Evolutionary conservation across 2,329 filamentous ascomycete species (phyloP), one percentile per base, ranked within the genome.

Genomic region (Fusarium concolor): DNA sequence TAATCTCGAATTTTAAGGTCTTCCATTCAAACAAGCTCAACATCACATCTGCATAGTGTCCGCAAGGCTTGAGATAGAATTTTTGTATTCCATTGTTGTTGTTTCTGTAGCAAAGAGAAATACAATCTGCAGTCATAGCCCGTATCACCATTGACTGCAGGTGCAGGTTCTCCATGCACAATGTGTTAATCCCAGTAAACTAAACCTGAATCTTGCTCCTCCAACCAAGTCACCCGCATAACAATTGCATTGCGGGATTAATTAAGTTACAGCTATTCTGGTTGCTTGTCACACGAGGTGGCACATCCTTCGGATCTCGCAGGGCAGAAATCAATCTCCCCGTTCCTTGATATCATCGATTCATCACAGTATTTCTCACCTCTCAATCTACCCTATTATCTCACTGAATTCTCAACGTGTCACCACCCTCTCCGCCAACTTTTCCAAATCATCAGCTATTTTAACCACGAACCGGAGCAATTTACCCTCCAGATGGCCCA

Each of bases 161-260:
- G 22, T n/a, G 42, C 20, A 38, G 22, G 12, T 8, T 20, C 7
- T 3, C 26, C 31, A 62, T 68, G 65, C 52, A 53, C 26, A 41
- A 47, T 35, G 55, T 65, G 70, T 35, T 41, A 44, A 57, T 47
- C 56, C 60, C 6, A 26, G 61, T 12, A 12, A 7, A 3, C 12
- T 18, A 12, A 33, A 52, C 20, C 10, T 26, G 18, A 15, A 33
- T 18, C 5, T 11, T 18, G 10, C 10, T 12, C 15, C 17, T 24
- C 41, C 4, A 11, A 45, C 7, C 33, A 28, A 39, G 44, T 55
- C 44, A 42, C 60, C 43, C 54, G 51, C 61, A 65, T 53, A 44
- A 50, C 24, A n/a, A 63, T 37, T 72, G 71, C 61, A 63, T 37
- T 72, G 71, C 61, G 71, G 65, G 68, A 74, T 74, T 51, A 62